Evolutionary conservation across 306 rosid species (phyloP), one percentile per base, ranked within the genome.

Genomic region (Luffa acutangula): DNA sequence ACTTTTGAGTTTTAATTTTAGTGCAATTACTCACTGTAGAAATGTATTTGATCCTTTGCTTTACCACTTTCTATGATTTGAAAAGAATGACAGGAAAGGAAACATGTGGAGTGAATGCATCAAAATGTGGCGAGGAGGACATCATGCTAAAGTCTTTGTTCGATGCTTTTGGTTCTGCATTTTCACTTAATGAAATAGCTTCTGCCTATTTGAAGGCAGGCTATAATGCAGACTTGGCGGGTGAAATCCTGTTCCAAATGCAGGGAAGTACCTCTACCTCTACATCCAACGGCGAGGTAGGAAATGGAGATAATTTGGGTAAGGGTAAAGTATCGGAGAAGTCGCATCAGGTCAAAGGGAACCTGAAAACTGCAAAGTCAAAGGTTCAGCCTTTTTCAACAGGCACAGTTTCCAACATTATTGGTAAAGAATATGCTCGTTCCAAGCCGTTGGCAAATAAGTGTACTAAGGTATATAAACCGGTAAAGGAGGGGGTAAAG

Each of bases 171-270:
- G 93, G 93, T 54, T 56, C 86, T 4, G 58, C 87, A 21, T 94
- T 88, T 80, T 83, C 93, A 39, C 85, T 91, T 33, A 86, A 89
- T 0, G 88, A 94, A 79, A 91, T 94, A 81, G 95, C 98, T 81
- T 82, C 90, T 79, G 97, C 97, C 21, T 92, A 85, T 80, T 80
- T 88, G 84, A 87, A 87, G 87, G 93, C 97, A 4, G 87, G 87
- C 62, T 80, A 81, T 54, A 85, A 90, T 81, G 87, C 90, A 18
- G 87, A 84, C 20, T 80, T 86, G 83, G 93, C 97, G 9, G 90
- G 88, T 65, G 92, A 86, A 63, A 83, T 90, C 57, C 81, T 95
- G 83, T 78, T 33, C 71, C 84, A 77, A 74, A 89, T 79, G 91
- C 86, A 81, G 76, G 87, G 79, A 76, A 85, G 87, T 43, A 21